Conservation (phyloP, 2,329 filamentous ascomycete genomes). For the Nemania serpens region DNA sequence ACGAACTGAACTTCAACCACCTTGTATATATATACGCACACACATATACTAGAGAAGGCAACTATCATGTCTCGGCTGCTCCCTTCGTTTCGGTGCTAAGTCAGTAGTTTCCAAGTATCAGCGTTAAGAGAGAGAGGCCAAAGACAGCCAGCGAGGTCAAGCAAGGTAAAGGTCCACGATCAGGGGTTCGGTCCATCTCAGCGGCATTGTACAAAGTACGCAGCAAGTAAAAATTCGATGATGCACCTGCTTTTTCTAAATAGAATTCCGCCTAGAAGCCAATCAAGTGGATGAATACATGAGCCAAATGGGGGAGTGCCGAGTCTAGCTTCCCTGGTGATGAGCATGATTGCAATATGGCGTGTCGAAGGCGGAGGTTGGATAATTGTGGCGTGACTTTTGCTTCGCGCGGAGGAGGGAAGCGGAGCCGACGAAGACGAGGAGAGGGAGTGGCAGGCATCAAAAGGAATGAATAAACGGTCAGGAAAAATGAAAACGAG, state of each 20-base stretch:
- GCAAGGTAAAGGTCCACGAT: not conserved
- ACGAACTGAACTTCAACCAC: too few relatives aligned
- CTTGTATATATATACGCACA: too few relatives aligned
- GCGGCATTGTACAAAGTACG: slow-evolving; percentile 12
- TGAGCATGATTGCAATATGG: slow-evolving; percentile 13
- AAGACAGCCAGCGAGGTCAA: not conserved
- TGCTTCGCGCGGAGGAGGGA: slow-evolving; percentile 18
- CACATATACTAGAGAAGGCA: too few relatives aligned
- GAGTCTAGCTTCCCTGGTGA: slow-evolving; percentile 9
- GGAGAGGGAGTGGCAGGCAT: not conserved
- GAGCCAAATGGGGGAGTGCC: slow-evolving; percentile 10
- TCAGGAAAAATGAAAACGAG: not conserved
- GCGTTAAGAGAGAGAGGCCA: too few relatives aligned
- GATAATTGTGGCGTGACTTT: slow-evolving; percentile 33
- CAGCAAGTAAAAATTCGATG: slow-evolving; percentile 11
- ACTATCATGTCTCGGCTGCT: too few relatives aligned
- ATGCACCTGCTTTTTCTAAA: slow-evolving; percentile 24
- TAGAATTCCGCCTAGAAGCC: slow-evolving; percentile 7
- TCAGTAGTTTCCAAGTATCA: too few relatives aligned
- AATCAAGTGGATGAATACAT: slow-evolving; percentile 1
- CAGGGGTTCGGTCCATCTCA: not conserved
- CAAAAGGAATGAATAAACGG: not conserved
- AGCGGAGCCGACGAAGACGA: slow-evolving; percentile 18
- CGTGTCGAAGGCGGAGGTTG: slow-evolving; percentile 25
- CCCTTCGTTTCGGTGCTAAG: too few relatives aligned